Percentiles rank a stretch among this genome's conserved stretches.
These are phyloP conservation scores for Hyphodiscus sp. DNA, from an alignment of 2,329 filamentous ascomycete species.

Conservation along the genomic window DNA sequence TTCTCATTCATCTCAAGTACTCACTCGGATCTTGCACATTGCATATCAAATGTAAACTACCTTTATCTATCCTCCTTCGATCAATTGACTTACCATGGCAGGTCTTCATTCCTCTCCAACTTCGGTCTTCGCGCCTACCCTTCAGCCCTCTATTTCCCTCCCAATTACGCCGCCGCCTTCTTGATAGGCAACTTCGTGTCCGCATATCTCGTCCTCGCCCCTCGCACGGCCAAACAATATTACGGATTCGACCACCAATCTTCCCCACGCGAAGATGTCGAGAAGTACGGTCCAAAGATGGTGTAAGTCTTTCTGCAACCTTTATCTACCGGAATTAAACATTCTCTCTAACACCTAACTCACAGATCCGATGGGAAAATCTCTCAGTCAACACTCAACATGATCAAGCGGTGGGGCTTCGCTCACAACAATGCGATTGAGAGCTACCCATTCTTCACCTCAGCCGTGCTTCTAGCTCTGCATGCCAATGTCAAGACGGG, in stretches of 20 bases:
- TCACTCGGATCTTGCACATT: neutral
- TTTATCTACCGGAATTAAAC: neutral
- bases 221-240: conserved; percentile 36
- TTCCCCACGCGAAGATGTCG: conserved; percentile 40
- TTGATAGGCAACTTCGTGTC: neutral
- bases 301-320: conserved; percentile 20
- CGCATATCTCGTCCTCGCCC: conserved; percentile 22
- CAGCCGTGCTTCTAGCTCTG: conserved; percentile 34
- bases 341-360: no score
- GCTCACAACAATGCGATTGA: conserved; percentile 43
- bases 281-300: conserved; percentile 38
- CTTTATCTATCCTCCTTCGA: neutral
- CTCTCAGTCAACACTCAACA: conserved; percentile 35
- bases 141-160: neutral
- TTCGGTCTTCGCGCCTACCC: neutral
- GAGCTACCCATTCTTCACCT: conserved; percentile 34
- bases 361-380: conserved; percentile 34
- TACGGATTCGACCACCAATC: conserved; percentile 41
- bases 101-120: neutral
- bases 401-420: conserved; percentile 37
- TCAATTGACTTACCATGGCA: neutral
- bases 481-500: conserved; percentile 32
- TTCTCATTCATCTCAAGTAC: neutral
- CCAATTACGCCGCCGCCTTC: neutral
- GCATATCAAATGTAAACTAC: neutral